A percentile compares a stretch with the other conserved stretches of the same genome.
phyloP scores from a whole-genome alignment of 2,329 filamentous ascomycete species.

The Didymella keratinophila region DNA sequence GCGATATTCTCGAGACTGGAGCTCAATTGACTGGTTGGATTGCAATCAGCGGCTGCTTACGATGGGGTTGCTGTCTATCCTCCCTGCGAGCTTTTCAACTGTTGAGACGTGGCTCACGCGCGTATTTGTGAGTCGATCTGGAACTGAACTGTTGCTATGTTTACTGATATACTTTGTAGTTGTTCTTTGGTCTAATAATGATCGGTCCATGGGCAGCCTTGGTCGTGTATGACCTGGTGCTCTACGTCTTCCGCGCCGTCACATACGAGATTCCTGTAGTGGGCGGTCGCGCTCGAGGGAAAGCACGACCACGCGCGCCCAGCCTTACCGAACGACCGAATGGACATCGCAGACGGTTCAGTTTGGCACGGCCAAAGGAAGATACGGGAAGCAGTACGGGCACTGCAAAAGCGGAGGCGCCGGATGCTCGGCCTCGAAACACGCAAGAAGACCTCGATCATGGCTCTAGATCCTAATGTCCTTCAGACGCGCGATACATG shows the following conservation, averaged over 20 bases:
- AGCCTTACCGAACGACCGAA: slow-evolving; percentile 66
- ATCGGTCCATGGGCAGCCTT: slow-evolving; percentile 69
- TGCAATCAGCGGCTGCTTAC: slow-evolving; percentile 2
- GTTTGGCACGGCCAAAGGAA: slow-evolving; percentile 47
- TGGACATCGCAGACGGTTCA: slow-evolving; percentile 57
- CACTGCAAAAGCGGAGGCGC: slow-evolving; percentile 24
- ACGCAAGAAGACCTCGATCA: slow-evolving; percentile 28
- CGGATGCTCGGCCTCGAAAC: slow-evolving; percentile 40
- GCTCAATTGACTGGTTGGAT: background rate
- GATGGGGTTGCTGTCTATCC: slow-evolving; percentile 72
- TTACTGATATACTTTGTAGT: too few species aligned
- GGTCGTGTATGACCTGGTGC: slow-evolving; percentile 68
- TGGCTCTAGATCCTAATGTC: background rate
- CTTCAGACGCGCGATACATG: too few species aligned
- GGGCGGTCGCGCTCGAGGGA: slow-evolving; percentile 68
- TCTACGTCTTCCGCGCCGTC: slow-evolving; percentile 67
- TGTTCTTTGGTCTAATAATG: slow-evolving; percentile 58
- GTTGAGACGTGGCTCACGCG: slow-evolving; percentile 70
- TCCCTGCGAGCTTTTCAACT: slow-evolving; percentile 64
- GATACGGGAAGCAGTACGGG: slow-evolving; percentile 33
- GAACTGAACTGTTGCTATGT: too few species aligned
- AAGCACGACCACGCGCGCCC: slow-evolving; percentile 67
- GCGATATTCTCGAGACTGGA: background rate
- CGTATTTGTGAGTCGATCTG: slow-evolving; percentile 65
- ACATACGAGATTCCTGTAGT: slow-evolving; percentile 67